Percentiles rank a stretch among this genome's conserved stretches.
These are phyloP conservation scores for Jamesozyma piceae DNA, from an alignment of 805 yeast genomes.

Conservation along the genomic window DNA sequence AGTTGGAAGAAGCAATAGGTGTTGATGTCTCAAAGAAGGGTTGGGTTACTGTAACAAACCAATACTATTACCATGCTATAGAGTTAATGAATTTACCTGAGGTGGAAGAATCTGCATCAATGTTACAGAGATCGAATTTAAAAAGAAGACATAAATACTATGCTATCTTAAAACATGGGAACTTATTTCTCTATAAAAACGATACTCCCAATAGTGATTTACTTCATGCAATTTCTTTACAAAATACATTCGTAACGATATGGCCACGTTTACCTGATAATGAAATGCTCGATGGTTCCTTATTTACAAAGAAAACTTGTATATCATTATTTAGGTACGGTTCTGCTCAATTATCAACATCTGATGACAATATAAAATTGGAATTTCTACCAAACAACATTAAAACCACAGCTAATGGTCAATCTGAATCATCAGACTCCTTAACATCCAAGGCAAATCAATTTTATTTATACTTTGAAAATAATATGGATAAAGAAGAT, in stretches of 20 bases:
- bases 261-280: slow-evolving; percentile 66
- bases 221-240: slow-evolving; percentile 70
- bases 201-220: slow-evolving; percentile 38
- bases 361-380: not conserved
- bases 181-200: slow-evolving; percentile 73
- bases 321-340: slow-evolving; percentile 56
- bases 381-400: slow-evolving; percentile 1
- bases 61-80: slow-evolving; percentile 50
- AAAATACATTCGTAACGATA: slow-evolving; percentile 58
- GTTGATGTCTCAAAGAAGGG: slow-evolving; percentile 58
- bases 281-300: slow-evolving; percentile 48
- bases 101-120: slow-evolving; percentile 6
- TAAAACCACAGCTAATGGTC: not conserved
- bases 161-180: slow-evolving; percentile 77
- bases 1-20: slow-evolving; percentile 56
- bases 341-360: slow-evolving; percentile 8
- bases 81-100: slow-evolving; percentile 13
- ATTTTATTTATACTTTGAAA: slow-evolving; percentile 64
- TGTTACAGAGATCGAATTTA: slow-evolving; percentile 26
- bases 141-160: slow-evolving; percentile 47
- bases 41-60: slow-evolving; percentile 79
- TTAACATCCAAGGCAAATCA: slow-evolving; percentile 15
- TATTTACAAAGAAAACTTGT: slow-evolving; percentile 73
- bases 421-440: not conserved
- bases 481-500: slow-evolving; percentile 80